Percentiles rank a stretch among this genome's conserved stretches.
phyloP scores from a whole-genome alignment of 2,329 filamentous ascomycete species.

The Diplodia mutila region DNA sequence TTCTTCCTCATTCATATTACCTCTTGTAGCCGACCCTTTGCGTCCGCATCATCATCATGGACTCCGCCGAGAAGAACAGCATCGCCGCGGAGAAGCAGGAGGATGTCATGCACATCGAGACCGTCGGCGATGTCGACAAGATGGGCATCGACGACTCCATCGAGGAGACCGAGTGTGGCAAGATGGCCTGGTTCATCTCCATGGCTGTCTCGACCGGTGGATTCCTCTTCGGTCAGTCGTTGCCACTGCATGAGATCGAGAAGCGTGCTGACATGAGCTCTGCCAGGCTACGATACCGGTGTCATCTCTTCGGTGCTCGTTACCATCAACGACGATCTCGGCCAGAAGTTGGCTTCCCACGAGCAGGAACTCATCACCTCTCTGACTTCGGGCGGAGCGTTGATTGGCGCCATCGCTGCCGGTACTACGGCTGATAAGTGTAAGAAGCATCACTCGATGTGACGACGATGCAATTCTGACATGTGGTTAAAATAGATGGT shows the following conservation, averaged over 20 bases:
- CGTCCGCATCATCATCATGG: neutral
- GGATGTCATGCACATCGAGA: conserved; percentile 10
- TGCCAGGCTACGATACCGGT: conserved; percentile 40
- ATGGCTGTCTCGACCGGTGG: conserved; percentile 30
- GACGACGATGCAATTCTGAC: neutral
- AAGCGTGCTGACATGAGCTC: neutral
- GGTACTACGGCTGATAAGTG: conserved; percentile 42
- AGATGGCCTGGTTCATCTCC: conserved; percentile 28
- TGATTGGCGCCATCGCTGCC: conserved; percentile 43
- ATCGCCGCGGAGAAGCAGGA: conserved; percentile 13
- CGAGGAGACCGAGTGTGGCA: conserved; percentile 29
- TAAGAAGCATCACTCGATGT: neutral
- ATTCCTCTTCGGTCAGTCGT: conserved; percentile 28
- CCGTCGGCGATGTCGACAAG: neutral
- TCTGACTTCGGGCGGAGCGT: conserved; percentile 43
- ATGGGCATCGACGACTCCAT: conserved; percentile 26
- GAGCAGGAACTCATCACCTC: conserved; percentile 47
- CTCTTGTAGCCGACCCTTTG: too few species aligned
- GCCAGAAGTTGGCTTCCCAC: neutral
- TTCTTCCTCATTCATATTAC: neutral
- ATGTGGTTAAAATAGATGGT: conserved; percentile 30
- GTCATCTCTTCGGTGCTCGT: conserved; percentile 46
- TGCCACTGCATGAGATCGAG: neutral
- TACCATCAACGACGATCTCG: conserved; percentile 34
- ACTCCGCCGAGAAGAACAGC: neutral